Percentiles rank a stretch among this genome's conserved stretches.
Evolutionary conservation across 441 rosid genomes (phyloP).

Genomic region (Mallotus japonicus): DNA sequence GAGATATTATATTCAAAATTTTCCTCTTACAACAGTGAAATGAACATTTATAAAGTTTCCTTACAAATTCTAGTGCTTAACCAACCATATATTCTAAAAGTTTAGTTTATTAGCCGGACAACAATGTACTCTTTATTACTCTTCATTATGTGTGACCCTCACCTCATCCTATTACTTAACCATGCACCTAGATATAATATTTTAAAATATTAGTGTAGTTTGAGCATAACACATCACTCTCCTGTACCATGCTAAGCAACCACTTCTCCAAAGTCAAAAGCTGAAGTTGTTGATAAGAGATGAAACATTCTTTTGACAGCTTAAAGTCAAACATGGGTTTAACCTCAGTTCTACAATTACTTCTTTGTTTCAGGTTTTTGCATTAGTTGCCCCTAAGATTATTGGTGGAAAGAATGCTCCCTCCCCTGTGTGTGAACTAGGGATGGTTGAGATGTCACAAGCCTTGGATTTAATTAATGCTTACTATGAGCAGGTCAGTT

Average conservation of each 20-base stretch:
- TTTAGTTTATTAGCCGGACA: not conserved
- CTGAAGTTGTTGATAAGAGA: not conserved
- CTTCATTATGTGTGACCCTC: not conserved
- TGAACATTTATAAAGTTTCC: not conserved
- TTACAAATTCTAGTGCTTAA: not conserved
- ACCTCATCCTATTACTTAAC: not conserved
- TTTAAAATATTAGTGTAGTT: not conserved
- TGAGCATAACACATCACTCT: not conserved
- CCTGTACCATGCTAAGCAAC: slow-evolving; percentile 3
- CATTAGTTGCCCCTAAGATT: slow-evolving; percentile 93
- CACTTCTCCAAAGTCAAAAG: not conserved
- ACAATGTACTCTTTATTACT: not conserved
- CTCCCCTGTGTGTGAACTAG: slow-evolving; percentile 94
- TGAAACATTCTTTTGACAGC: not conserved
- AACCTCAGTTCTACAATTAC: not conserved
- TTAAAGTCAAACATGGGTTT: not conserved
- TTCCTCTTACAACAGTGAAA: not conserved
- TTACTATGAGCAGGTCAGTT: slow-evolving; percentile 79
- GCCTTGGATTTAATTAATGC: slow-evolving; percentile 75
- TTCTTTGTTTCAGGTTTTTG: slow-evolving; percentile 61
- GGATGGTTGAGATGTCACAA: slow-evolving; percentile 98
- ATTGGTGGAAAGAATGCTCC: slow-evolving; percentile 87
- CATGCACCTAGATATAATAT: not conserved
- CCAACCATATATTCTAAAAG: not conserved
- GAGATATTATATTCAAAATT: not conserved